Base-by-base conservation (phyloP, 441 rosid genomes). In the Pelargonium cotyledonis region DNA sequence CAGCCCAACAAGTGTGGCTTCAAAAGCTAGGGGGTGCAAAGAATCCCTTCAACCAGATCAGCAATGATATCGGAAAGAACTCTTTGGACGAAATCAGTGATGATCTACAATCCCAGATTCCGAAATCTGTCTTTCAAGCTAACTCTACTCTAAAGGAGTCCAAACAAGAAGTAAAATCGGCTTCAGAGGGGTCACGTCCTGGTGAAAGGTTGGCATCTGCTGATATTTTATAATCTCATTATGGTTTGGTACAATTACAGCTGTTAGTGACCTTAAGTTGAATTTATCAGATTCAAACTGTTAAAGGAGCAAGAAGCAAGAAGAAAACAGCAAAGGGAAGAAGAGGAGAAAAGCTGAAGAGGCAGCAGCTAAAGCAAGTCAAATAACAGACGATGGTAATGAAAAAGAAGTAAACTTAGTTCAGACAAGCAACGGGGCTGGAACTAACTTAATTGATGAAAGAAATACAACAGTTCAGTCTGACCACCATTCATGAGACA, bases 1-100 rank as follows among this genome's bases (percentile, higher is more conserved):
- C 95, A 6, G 89, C 80, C 47, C 98, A 94, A 70, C 97, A 91
- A 82, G 86, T 89, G 53, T 94, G 96, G 97, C 97, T 91, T 81
- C 98, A 94, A 78, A 91, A 89, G 79, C 76, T 87, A 71, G 95
- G 95, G 18, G 95, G 93, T 61, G 96, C 95, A 8, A 81, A 80
- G 69, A 85, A 77, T 77, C 89, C 84, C 0, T 67, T 78, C 65
- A 80, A 62, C 71, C 80, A 80, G 77, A 67, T 80, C 26, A 60
- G 49, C 65, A 79, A 82, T 76, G 81, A 82, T 77, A 78, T 75
- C 65, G 58, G 19, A 15, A 51, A 51, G 58, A 51, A 51, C 58
- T 1, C 58, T 5, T 14, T 51, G 18, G 58, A 51, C 6, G 18
- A 51, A 18, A 65, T 75, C 40, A 85, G 79, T 69, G 87, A 82